Base-by-base conservation (phyloP, 2,329 filamentous ascomycete species). In the Acarospora socialis region DNA sequence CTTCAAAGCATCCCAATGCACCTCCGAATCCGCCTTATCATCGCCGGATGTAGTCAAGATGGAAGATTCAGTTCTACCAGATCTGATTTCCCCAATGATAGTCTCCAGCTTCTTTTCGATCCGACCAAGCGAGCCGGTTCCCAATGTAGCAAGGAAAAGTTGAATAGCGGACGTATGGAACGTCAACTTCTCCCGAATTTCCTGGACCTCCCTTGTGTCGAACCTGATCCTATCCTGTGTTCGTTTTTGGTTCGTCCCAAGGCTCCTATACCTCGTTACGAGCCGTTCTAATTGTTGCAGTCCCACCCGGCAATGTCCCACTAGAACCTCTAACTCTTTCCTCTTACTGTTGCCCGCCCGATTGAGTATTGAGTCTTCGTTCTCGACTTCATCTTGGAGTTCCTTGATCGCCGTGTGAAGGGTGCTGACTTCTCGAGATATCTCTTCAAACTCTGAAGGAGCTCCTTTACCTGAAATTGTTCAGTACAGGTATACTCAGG, bases 331-430 rank as follows among this genome's bases (percentile, higher is more conserved):
- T 5, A 30, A 12, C 28, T 30, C 28, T 12, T 17, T 30, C 17
- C 20, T 16, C 14, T 18, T 30, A 5, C 28, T 18, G 12, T 17
- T n/a, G 8, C 17, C 28, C 12, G 28, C 28, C 12, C 28, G 28
- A 18, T 18, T 30, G 7, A 30, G 28, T 14, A 30, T 18, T 8
- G 28, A 30, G 15, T 30, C 28, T 18, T 30, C 28, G 20, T 30
- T 18, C 12, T 30, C 13, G n/a, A 18, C 28, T 30, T 30, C 28
- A 7, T 30, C 28, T 18, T 22, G 5, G 7, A 30, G 15, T 12
- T 30, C 28, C 12, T 12, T 5, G 7, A 30, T 12, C 12, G 28
- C 28, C 7, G 28, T 30, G 14, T 30, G 28, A n/a, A 30, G 8
- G 9, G 28, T 17, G 8, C 12, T 17, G 28, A 30, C 28, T 20